Conservation (phyloP, 345 rosid species). For the Aquilaria sinensis region DNA sequence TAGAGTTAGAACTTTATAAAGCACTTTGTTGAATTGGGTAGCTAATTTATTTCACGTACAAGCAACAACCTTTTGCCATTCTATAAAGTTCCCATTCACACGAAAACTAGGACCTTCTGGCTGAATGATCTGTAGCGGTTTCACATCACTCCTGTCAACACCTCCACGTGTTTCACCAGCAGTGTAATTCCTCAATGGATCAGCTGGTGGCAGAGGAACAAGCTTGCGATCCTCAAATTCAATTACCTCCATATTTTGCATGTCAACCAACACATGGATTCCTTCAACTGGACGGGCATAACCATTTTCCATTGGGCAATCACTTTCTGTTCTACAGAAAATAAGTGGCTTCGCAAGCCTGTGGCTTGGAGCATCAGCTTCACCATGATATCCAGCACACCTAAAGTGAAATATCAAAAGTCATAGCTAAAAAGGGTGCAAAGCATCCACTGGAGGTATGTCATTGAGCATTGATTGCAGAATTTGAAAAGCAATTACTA, state of each 20-base stretch:
- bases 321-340: slow-evolving; percentile 68
- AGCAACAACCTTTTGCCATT: slow-evolving; percentile 63
- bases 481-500: slow-evolving; percentile 16
- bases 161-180: slow-evolving; percentile 69
- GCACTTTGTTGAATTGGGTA: too few relatives aligned
- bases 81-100: slow-evolving; percentile 48
- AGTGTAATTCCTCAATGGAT: slow-evolving; percentile 69
- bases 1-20: too few relatives aligned
- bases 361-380: slow-evolving; percentile 65
- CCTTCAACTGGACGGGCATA: slow-evolving; percentile 78
- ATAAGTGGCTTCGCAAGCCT: slow-evolving; percentile 66
- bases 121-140: slow-evolving; percentile 63
- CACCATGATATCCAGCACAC: slow-evolving; percentile 69
- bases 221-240: slow-evolving; percentile 74
- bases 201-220: slow-evolving; percentile 65
- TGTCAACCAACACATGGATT: slow-evolving; percentile 61
- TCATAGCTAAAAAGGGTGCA: slow-evolving; percentile 4
- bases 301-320: slow-evolving; percentile 74
- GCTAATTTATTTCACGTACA: not conserved
- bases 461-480: not conserved
- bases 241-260: slow-evolving; percentile 71
- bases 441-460: slow-evolving; percentile 1
- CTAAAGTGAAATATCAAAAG: not conserved
- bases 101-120: slow-evolving; percentile 80
- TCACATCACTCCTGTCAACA: slow-evolving; percentile 71